These are phyloP conservation scores for Geoglossum glabrum DNA, from an alignment of 495 filamentous ascomycete species.

Conservation along the genomic window DNA sequence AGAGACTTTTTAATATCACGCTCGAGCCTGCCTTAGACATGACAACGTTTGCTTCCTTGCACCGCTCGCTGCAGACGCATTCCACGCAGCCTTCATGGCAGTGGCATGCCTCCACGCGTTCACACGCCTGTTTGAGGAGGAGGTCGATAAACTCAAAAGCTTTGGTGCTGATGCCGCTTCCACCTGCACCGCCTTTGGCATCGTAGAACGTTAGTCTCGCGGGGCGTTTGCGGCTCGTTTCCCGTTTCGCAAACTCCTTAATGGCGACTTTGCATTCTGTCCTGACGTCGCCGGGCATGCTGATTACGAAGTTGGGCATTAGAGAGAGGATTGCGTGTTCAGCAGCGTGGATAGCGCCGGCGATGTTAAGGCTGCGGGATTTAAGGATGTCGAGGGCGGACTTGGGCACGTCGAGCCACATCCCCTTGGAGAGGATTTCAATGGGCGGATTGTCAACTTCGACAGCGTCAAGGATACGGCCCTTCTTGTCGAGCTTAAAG, in stretches of 20 bases:
- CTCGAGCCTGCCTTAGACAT: constrained; percentile 80
- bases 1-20: constrained; percentile 56
- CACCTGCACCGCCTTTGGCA: constrained; percentile 66
- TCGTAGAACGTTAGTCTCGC: constrained; percentile 90
- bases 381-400: constrained; percentile 59
- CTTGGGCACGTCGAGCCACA: constrained; percentile 89
- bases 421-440: constrained; percentile 62
- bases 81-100: constrained; percentile 66
- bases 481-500: constrained; percentile 75
- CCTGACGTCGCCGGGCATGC: constrained; percentile 68
- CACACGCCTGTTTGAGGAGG: constrained; percentile 56
- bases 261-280: constrained; percentile 75
- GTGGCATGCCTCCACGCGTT: constrained; percentile 52
- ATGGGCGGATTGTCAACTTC: constrained; percentile 87
- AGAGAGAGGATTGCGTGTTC: constrained; percentile 77
- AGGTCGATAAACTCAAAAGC: constrained; percentile 82
- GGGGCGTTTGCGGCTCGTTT: constrained; percentile 61
- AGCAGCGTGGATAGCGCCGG: constrained; percentile 82
- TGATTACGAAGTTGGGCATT: constrained; percentile 76
- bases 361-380: constrained; percentile 52
- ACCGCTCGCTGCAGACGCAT: constrained; percentile 69
- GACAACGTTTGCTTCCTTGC: constrained; percentile 73
- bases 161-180: constrained; percentile 71
- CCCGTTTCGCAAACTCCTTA: constrained; percentile 62
- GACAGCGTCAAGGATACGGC: constrained; percentile 77